Evolutionary conservation across 1,139 yeast genomes (phyloP).

Genomic region (Kluyveromyces sp.): DNA sequence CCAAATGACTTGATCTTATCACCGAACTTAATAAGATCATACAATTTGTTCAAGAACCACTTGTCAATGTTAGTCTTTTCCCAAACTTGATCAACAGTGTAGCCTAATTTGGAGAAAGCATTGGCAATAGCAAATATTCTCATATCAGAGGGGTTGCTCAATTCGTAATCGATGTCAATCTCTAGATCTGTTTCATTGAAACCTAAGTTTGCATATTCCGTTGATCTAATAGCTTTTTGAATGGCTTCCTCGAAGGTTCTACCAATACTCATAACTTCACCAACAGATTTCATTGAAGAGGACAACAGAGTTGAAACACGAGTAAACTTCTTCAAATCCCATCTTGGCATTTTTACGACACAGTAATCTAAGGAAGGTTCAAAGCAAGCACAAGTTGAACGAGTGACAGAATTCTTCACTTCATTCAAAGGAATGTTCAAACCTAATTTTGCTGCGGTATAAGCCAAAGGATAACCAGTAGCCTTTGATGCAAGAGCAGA

Average conservation of each 20-base stretch:
- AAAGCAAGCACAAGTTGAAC: slow-evolving; percentile 92
- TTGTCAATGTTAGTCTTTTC: slow-evolving; percentile 87
- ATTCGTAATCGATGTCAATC: slow-evolving; percentile 81
- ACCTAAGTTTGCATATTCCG: slow-evolving; percentile 91
- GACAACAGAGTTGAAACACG: slow-evolving; percentile 84
- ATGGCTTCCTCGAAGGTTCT: slow-evolving; percentile 97
- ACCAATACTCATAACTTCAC: slow-evolving; percentile 98
- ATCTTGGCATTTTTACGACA: slow-evolving; percentile 97
- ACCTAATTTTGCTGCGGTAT: slow-evolving; percentile 95
- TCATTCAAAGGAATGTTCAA: slow-evolving; percentile 88
- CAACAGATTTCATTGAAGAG: slow-evolving; percentile 97
- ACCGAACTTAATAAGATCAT: slow-evolving; percentile 63
- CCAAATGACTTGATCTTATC: slow-evolving; percentile 54
- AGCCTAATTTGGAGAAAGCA: slow-evolving; percentile 68
- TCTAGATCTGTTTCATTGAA: slow-evolving; percentile 87
- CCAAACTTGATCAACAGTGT: slow-evolving; percentile 90
- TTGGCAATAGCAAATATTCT: slow-evolving; percentile 95
- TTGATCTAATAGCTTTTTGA: slow-evolving; percentile 95
- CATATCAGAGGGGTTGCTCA: slow-evolving; percentile 93
- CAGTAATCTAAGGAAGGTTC: slow-evolving; percentile 97
- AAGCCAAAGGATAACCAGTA: slow-evolving; percentile 96
- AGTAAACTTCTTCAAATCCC: slow-evolving; percentile 96
- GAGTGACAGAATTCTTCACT: slow-evolving; percentile 88
- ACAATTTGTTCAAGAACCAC: slow-evolving; percentile 91
- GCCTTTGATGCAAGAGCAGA: slow-evolving; percentile 98